Evolutionary conservation across 306 rosid species (phyloP).

Genomic region (Prinsepia uniflora): DNA sequence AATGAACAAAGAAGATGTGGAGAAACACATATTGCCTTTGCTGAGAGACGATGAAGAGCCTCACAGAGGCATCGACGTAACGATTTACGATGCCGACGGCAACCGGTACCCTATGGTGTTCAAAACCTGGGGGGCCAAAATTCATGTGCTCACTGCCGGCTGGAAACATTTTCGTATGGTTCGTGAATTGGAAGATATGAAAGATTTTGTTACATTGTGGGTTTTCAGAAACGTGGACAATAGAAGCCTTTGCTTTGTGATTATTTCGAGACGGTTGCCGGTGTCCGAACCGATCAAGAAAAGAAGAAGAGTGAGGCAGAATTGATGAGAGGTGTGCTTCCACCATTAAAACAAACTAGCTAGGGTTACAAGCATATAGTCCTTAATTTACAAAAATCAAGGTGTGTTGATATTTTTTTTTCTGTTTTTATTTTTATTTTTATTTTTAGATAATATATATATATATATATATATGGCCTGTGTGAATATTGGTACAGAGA

Average conservation of each 20-base stretch:
- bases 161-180: background rate
- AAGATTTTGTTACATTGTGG: conserved; percentile 10
- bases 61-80: background rate
- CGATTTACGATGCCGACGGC: background rate
- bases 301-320: background rate
- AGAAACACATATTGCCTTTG: background rate
- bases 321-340: background rate
- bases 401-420: no score
- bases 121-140: conserved; percentile 5
- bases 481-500: no score
- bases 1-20: conserved; percentile 6
- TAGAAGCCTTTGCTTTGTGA: background rate
- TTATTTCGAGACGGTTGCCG: background rate
- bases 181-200: background rate
- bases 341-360: background rate
- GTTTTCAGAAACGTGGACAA: conserved; percentile 1
- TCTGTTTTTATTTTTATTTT: no score
- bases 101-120: conserved; percentile 1
- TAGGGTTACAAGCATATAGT: no score
- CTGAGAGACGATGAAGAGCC: conserved; percentile 1
- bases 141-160: conserved; percentile 3
- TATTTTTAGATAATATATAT: no score
- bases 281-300: background rate
- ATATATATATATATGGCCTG: no score
- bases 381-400: no score